A percentile compares a stretch with the other conserved stretches of the same genome.
phyloP scores from a whole-genome alignment of 164 flowering plant species.

The Sedum album region DNA sequence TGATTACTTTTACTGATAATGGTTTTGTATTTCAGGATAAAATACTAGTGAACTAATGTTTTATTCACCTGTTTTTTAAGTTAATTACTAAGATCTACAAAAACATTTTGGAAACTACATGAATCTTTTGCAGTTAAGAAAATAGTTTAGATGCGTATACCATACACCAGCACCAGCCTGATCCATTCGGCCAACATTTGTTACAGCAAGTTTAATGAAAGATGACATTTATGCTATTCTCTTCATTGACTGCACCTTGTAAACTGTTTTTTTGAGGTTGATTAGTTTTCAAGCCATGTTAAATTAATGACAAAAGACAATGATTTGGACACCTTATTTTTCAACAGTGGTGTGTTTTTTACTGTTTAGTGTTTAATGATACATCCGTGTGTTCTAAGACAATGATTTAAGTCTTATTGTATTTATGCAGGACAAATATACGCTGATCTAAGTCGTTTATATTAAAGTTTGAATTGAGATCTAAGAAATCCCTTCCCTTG shows the following conservation, averaged over 20 bases:
- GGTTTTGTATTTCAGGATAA: not conserved
- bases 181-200: too few relatives aligned
- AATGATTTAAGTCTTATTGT: not conserved
- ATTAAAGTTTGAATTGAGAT: not conserved
- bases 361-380: not conserved
- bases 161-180: not conserved
- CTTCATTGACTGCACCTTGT: too few relatives aligned
- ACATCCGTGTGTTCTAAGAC: not conserved
- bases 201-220: not conserved
- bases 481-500: not conserved
- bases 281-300: not conserved
- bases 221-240: not conserved
- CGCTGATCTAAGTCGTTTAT: not conserved
- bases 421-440: not conserved
- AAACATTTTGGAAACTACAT: not conserved
- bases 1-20: not conserved
- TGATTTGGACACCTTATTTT: not conserved
- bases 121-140: too few relatives aligned
- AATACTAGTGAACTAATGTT: not conserved
- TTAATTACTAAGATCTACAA: too few relatives aligned
- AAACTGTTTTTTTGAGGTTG: not conserved
- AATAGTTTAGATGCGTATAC: not conserved
- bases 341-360: not conserved
- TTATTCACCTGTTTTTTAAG: not conserved
- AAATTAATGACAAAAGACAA: slow-evolving; percentile 3